Conservation (phyloP, 2,329 filamentous ascomycete species). For the Ophiosphaerella narmari region DNA sequence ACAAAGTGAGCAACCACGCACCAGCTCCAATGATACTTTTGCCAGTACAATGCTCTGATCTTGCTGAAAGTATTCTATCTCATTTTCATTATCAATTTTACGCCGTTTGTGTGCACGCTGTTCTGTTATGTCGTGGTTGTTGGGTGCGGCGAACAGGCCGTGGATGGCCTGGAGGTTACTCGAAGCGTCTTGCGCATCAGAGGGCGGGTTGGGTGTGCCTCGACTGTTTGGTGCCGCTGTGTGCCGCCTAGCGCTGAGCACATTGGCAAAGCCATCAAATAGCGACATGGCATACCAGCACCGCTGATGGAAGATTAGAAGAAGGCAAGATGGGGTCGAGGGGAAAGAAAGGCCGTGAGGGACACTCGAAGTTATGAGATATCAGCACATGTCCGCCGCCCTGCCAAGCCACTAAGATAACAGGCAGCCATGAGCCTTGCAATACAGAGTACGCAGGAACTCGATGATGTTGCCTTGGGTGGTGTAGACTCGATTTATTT, state of each 20-base stretch:
- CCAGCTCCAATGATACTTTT: conserved; percentile 31
- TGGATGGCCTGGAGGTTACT: conserved; percentile 15
- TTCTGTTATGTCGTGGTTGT: conserved; percentile 2
- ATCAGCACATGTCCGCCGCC: not conserved
- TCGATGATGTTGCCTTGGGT: too few species aligned
- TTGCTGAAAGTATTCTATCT: conserved; percentile 12
- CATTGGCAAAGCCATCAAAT: conserved; percentile 20
- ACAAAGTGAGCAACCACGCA: conserved; percentile 11
- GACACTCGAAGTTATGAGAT: not conserved
- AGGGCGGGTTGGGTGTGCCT: not conserved
- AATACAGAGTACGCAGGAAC: too few species aligned
- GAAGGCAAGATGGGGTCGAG: not conserved
- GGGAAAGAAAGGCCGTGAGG: conserved; percentile 1
- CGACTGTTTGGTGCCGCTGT: not conserved
- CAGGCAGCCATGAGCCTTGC: conserved; percentile 7
- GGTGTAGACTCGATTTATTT: too few species aligned
- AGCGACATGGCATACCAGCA: conserved; percentile 19
- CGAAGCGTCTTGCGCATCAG: conserved; percentile 14
- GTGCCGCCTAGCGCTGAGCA: conserved; percentile 10
- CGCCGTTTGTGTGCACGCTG: conserved; percentile 35
- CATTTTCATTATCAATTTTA: conserved; percentile 21
- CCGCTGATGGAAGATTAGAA: not conserved
- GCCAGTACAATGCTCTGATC: conserved; percentile 36
- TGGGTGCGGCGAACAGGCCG: conserved; percentile 19
- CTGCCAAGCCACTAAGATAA: conserved; percentile 25